phyloP scores from a whole-genome alignment of 2,329 filamentous ascomycete species.

The Curvularia spicifera region DNA sequence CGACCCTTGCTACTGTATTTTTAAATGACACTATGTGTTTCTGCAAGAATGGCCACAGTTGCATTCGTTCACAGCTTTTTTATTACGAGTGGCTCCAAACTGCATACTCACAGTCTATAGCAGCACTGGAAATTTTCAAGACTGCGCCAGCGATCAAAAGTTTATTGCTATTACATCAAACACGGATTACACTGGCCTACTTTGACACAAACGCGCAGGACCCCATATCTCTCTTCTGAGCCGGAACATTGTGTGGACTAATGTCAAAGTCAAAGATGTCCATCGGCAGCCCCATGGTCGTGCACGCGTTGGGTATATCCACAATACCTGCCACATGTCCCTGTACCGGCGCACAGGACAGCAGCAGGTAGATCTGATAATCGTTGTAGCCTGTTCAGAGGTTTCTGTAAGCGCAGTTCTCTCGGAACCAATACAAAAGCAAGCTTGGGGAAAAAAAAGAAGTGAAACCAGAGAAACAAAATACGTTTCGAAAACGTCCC shows the following conservation, averaged over 20 bases:
- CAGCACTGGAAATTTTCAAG: background rate
- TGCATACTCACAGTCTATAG: too few relatives aligned
- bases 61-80: background rate
- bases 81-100: background rate
- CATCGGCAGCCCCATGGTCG: conserved; percentile 85
- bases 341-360: conserved; percentile 86
- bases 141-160: background rate
- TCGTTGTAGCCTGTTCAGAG: conserved; percentile 59
- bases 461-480: background rate
- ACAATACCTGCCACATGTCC: conserved; percentile 90
- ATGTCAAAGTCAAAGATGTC: conserved; percentile 97
- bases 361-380: conserved; percentile 83
- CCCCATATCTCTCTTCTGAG: conserved; percentile 71
- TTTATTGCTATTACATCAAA: background rate
- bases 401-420: background rate
- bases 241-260: conserved; percentile 64
- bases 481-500: background rate
- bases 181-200: conserved; percentile 7
- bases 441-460: background rate
- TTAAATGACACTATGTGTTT: background rate
- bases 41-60: background rate
- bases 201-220: conserved; percentile 68
- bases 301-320: conserved; percentile 88
- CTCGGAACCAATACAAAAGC: background rate
- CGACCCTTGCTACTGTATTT: background rate